Evolutionary conservation across 768 basidiomycete genomes (phyloP), one percentile per base, ranked within the genome.

Genomic region (Calvatia gigantea): DNA sequence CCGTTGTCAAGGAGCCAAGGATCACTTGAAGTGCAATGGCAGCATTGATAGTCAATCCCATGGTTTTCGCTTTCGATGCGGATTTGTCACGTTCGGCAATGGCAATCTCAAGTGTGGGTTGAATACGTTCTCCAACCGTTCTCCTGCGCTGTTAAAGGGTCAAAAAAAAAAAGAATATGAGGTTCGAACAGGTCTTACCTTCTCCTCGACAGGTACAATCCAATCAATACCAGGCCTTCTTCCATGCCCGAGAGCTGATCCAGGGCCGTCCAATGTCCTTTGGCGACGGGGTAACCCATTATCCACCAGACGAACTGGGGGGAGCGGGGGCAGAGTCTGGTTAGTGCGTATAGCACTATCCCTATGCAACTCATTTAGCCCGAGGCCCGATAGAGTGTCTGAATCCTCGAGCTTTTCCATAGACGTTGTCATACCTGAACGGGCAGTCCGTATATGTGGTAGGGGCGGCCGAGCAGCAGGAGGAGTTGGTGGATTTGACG

Each of bases 1-100:
- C 87, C 0, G 87, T 89, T 5, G 85, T 88, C 27, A 89, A 69
- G 2, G 87, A 78, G 5, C 86, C 86, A 27, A 89, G 67, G 0
- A 85, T 35, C 3, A 89, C 81, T 63, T 89, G 87, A 33, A 85
- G 51, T 11, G 75, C 78, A 41, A 87, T 88, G 0, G 86, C 84
- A 11, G 72, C 53, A 58, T 80, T 77, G 27, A 74, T 62, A 5
- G 68, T 50, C 35, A 60, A 75, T 5, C 70, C 73, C 15, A 71
- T 74, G 51, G 70, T 57, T 60, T 61, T 65, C 60, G 82, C 84
- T 68, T 79, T 80, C 25, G 60, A 46, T 0, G 73, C 72, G 54
- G 75, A 81, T 52, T 78, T 83, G 21, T 68, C 65, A 51, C 73
- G 74, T 61, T 84, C 79, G 0, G n/a, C 11, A 6, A 61, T 62